phyloP scores from a whole-genome alignment of 163 green algal species.

The Prototheca stagnorum region DNA sequence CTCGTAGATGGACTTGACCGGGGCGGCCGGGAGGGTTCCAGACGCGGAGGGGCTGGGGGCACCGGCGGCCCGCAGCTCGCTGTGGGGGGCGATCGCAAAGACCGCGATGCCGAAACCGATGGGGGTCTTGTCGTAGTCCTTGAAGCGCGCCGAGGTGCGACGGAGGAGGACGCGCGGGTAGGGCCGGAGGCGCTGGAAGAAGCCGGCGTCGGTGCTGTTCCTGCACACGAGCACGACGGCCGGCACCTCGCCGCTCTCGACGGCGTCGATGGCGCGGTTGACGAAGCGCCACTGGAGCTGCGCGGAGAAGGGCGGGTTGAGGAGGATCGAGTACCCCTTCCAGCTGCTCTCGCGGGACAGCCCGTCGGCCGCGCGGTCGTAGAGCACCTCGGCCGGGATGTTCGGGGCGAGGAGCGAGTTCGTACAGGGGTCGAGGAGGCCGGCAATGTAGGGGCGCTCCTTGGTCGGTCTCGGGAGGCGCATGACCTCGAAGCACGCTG shows the following conservation, averaged over 20 bases:
- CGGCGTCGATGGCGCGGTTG: constrained; percentile 65
- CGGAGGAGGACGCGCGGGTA: constrained; percentile 66
- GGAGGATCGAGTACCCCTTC: constrained; percentile 37
- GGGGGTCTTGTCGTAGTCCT: constrained; percentile 60
- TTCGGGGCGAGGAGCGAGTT: constrained; percentile 59
- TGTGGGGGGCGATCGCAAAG: constrained; percentile 43
- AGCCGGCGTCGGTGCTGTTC: constrained; percentile 67
- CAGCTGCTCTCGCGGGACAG: background rate
- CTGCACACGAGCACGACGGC: constrained; percentile 59
- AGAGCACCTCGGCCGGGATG: constrained; percentile 61
- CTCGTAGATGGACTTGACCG: constrained; percentile 30
- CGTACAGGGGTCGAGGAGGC: constrained; percentile 69
- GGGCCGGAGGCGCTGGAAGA: constrained; percentile 64
- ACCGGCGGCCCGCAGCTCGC: constrained; percentile 4
- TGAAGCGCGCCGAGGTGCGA: constrained; percentile 34
- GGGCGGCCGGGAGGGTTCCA: background rate
- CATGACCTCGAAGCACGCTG: constrained; percentile 50
- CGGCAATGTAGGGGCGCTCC: constrained; percentile 41
- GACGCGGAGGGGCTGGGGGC: background rate
- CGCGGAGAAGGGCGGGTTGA: constrained; percentile 46
- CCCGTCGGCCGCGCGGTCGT: constrained; percentile 20
- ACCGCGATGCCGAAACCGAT: constrained; percentile 65
- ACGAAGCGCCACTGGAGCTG: constrained; percentile 57
- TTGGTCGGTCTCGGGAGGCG: constrained; percentile 33
- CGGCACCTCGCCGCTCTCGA: constrained; percentile 46